Evolutionary conservation across 768 basidiomycete species (phyloP).

Genomic region (Imleria badia): DNA sequence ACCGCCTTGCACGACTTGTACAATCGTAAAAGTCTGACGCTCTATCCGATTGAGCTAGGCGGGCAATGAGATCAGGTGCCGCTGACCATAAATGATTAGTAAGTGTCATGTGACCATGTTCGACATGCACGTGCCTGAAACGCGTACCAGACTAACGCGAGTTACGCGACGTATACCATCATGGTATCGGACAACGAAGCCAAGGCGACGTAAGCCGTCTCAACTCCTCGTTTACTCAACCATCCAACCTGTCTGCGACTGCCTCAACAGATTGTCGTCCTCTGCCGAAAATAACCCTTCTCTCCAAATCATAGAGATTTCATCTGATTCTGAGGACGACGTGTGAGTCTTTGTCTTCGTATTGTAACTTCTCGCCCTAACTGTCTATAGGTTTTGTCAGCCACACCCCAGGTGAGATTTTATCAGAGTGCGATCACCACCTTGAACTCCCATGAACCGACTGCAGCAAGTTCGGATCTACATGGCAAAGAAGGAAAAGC

Average conservation of each 20-base stretch:
- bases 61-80: constrained; percentile 34
- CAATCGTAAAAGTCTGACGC: constrained; percentile 59
- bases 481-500: neutral
- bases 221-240: neutral
- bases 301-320: constrained; percentile 53
- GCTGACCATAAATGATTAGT: constrained; percentile 19
- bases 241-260: neutral
- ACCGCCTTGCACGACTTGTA: constrained; percentile 39
- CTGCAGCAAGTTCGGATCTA: constrained; percentile 4
- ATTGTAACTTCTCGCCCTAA: neutral
- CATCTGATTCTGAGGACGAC: constrained; percentile 47
- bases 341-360: constrained; percentile 23
- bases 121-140: constrained; percentile 14
- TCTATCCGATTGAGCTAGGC: constrained; percentile 71
- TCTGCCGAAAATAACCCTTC: neutral
- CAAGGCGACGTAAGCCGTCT: constrained; percentile 30
- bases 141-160: constrained; percentile 1
- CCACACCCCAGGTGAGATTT: constrained; percentile 11
- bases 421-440: neutral
- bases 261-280: neutral
- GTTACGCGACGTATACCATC: neutral
- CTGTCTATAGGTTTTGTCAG: constrained; percentile 8
- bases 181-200: constrained; percentile 52
- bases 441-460: neutral
- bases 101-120: constrained; percentile 15